These are phyloP conservation scores for Diutina rugosa DNA, from an alignment of 1,139 yeast species.

Conservation along the genomic window DNA sequence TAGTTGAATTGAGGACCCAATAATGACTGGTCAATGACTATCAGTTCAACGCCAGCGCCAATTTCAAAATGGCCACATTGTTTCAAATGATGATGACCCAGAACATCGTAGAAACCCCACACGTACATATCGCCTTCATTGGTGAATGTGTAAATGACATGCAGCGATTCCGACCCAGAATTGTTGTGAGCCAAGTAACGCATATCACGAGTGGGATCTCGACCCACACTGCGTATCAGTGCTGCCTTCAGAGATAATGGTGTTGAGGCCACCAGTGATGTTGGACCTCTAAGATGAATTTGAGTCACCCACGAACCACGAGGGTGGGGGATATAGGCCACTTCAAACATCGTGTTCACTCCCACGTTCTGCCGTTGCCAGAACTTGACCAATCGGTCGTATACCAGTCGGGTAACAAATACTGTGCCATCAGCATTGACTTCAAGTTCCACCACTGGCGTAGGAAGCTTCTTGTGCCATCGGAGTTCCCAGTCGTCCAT, in stretches of 20 bases:
- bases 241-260: neutral
- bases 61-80: constrained; percentile 48
- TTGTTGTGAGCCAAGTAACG: neutral
- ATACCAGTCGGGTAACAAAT: constrained; percentile 44
- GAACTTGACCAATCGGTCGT: constrained; percentile 57
- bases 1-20: neutral
- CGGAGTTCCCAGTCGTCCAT: constrained; percentile 25
- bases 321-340: constrained; percentile 57
- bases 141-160: constrained; percentile 49
- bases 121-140: constrained; percentile 44
- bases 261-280: neutral
- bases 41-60: neutral
- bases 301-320: constrained; percentile 33
- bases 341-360: constrained; percentile 56
- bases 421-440: constrained; percentile 55
- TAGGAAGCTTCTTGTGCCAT: constrained; percentile 47
- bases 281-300: constrained; percentile 3
- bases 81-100: constrained; percentile 43
- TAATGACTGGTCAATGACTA: neutral
- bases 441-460: constrained; percentile 38
- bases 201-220: neutral
- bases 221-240: neutral
- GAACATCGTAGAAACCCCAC: constrained; percentile 62
- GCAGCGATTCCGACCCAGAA: constrained; percentile 5
- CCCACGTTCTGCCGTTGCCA: constrained; percentile 68